phyloP scores from a whole-genome alignment of 305 asterid species.

The Rubia balearica region DNA sequence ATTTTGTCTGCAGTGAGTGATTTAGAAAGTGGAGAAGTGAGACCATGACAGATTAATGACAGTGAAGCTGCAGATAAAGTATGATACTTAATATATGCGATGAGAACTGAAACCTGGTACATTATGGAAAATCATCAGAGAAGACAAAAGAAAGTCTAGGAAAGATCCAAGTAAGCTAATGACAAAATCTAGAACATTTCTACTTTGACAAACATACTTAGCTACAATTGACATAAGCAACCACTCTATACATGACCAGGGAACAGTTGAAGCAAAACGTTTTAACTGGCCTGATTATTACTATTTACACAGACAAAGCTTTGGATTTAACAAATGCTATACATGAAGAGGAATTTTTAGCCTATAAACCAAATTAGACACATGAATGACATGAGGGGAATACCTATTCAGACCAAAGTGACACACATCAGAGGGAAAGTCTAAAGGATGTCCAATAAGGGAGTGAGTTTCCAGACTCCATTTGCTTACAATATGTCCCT shows the following conservation, averaged over 20 bases:
- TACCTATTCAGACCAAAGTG: background rate
- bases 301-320: background rate
- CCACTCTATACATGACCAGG: background rate
- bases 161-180: background rate
- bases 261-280: background rate
- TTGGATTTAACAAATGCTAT: background rate
- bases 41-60: conserved; percentile 4
- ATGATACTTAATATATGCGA: background rate
- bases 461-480: background rate
- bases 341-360: background rate
- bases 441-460: background rate
- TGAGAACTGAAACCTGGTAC: background rate
- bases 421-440: background rate
- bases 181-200: background rate
- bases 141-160: background rate
- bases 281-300: background rate
- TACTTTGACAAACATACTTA: background rate
- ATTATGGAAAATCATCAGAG: background rate
- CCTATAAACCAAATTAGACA: background rate
- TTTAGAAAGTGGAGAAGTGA: conserved; percentile 15
- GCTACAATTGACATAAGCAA: background rate
- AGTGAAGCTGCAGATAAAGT: background rate
- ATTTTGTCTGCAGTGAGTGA: conserved; percentile 38
- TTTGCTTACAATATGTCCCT: background rate
- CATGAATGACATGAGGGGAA: background rate